Evolutionary conservation across 1,284 basidiomycete species (phyloP), one percentile per base, ranked within the genome.

Genomic region (Austroboletus novae-zelandiae): DNA sequence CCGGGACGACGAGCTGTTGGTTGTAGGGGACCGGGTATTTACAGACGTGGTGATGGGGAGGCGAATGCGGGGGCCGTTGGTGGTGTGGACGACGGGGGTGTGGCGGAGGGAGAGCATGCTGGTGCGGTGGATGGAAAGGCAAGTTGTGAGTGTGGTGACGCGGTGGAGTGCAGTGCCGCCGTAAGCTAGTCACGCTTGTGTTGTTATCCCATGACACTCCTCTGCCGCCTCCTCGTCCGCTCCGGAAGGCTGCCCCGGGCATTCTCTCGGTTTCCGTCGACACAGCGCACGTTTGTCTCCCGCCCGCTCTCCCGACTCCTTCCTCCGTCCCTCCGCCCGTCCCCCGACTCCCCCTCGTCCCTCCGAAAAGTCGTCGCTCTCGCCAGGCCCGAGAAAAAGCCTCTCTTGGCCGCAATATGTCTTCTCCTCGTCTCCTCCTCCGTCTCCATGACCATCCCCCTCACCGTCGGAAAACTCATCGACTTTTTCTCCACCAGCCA

Each of bases 11-110:
- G 80, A 81, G 52, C 75, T 97, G 31, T 71, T 97, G 52, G 71
- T 97, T 17, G 82, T 98, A 10, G 95, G 95, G 1, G 95, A 98
- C 71, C 78, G 95, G 10, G 72, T 95, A 37, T 90, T 95, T 62
- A 98, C 95, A 0, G 95, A 98, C 67, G 75, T 95, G 17, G 80
- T 97, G 40, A 76, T 98, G 62, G 89, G 93, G 6, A 87, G 89
- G 57, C 84, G 92, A 40, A 83, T 90, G 74, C 68, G 66, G 5
- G 80, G 81, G 0, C 85, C 87, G 11, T 63, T 89, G 43, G 73
- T 83, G 0, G 72, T 89, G 23, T 86, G 80, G 81, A 89, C 86
- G 29, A 81, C 76, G 0, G 79, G 77, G 1, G 74, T 89, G 3
- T 89, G 87, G 86, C 57, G 82, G 57, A 72, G 71, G 49, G 87